phyloP scores from a whole-genome alignment of 495 filamentous ascomycete genomes.

The Choiromyces venosus region DNA sequence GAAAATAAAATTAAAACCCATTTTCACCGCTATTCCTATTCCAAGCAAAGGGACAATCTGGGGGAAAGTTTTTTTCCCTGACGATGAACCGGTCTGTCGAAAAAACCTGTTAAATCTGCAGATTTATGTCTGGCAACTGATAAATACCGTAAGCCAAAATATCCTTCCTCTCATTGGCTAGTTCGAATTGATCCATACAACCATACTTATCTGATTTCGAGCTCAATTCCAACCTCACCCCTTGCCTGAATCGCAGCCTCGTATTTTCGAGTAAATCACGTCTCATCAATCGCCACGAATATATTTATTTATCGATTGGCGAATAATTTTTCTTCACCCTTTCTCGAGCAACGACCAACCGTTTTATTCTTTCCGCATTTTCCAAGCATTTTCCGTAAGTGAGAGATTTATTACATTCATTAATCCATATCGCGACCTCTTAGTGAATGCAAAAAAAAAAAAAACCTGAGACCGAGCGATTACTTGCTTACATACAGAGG shows the following conservation, averaged over 20 bases:
- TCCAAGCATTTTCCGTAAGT: neutral
- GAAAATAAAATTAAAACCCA: too few relatives aligned
- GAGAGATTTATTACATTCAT: constrained; percentile 1
- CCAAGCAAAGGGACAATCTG: neutral
- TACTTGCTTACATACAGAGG: neutral
- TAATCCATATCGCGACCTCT: neutral
- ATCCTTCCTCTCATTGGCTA: neutral
- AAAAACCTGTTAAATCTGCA: neutral
- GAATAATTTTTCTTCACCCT: neutral
- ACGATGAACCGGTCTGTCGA: neutral
- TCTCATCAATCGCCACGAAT: constrained; percentile 4
- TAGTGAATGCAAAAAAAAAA: too few relatives aligned
- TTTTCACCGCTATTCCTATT: neutral
- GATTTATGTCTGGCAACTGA: neutral
- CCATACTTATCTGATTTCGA: neutral
- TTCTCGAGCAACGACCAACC: neutral
- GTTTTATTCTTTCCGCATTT: neutral
- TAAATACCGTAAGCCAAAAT: neutral
- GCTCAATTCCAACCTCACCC: neutral
- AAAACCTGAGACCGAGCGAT: neutral
- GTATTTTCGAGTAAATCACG: neutral
- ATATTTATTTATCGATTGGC: neutral
- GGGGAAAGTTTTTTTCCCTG: neutral
- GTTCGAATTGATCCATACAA: neutral
- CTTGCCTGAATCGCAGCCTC: neutral